phyloP scores from a whole-genome alignment of 441 rosid species.

The Flueggea neowawraea region DNA sequence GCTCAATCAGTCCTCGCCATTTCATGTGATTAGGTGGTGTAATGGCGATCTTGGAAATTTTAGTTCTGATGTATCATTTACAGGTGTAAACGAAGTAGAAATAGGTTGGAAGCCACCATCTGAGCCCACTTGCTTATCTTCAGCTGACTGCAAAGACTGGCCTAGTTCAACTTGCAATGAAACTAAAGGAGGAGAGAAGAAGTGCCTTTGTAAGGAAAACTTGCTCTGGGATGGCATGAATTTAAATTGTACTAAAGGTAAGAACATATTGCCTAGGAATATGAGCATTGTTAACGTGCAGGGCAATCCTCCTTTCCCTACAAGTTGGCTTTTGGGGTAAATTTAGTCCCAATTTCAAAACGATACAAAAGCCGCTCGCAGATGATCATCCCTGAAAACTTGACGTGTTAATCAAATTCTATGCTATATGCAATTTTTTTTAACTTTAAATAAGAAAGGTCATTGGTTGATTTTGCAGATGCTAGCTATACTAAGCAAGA shows the following conservation, averaged over 20 bases:
- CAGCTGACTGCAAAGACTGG: conserved; percentile 60
- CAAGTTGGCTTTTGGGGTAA: too few species aligned
- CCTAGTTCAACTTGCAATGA: conserved; percentile 46
- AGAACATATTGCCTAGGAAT: background rate
- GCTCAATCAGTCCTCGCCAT: conserved; percentile 38
- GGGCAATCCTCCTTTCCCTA: too few species aligned
- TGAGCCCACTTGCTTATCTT: conserved; percentile 50
- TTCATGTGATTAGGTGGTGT: conserved; percentile 36
- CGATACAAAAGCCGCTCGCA: too few species aligned
- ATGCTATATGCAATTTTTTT: too few species aligned
- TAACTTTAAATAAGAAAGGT: too few species aligned
- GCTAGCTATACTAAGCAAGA: conserved; percentile 16
- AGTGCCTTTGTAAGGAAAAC: conserved; percentile 42
- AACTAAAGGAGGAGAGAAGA: conserved; percentile 28
- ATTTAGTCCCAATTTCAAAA: too few species aligned
- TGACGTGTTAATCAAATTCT: too few species aligned
- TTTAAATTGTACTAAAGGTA: conserved; percentile 52
- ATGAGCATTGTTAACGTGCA: too few species aligned
- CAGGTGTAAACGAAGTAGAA: conserved; percentile 36
- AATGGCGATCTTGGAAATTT: conserved; percentile 13
- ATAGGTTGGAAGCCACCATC: conserved; percentile 50
- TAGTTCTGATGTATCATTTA: too few species aligned
- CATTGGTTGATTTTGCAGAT: conserved; percentile 24
- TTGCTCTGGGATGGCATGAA: conserved; percentile 46
- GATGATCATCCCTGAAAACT: too few species aligned